Base-by-base conservation (phyloP, 306 rosid genomes). In the Cucurbita pepo region DNA sequence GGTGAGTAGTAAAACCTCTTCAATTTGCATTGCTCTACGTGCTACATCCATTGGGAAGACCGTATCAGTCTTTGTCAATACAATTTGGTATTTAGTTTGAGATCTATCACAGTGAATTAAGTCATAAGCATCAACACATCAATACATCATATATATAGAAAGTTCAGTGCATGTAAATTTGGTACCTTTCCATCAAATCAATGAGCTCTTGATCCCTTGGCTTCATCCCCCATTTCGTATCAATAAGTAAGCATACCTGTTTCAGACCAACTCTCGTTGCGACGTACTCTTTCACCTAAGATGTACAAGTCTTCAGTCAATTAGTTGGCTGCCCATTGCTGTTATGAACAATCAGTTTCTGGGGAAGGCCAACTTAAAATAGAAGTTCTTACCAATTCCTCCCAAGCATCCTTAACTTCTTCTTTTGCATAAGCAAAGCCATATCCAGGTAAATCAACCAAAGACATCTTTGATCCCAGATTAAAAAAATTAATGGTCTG, bases 391-490 rank as follows among this genome's bases (percentile, higher is more conserved):
- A 91, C 99, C 81, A 95, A 94, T 69, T 95, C 95, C 80, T 87
- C 99, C 99, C 99, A 95, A 65, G 96, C 81, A 40, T 95, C 97
- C 79, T 95, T 91, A 76, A 86, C 96, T 80, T 95, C 97, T 69
- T 94, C 99, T 85, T 94, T 95, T 52, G 96, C 99, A 83, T 85
- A 89, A 22, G 99, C 99, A 82, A 95, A 95, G 69, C 99, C 99
- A 81, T 91, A 94, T 76, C 99, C 97, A 10, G 97, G 97, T 85
- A 94, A 91, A 86, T 94, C 99, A 73, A 89, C 97, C 84, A 94
- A 45, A 83, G 81, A 72, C 44, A 88, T 87, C 85, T 89, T 94
- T 72, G 89, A 54, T 74, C 90, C 99, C 76, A 91, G 69, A 13
- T 84, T 74, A 78, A 94, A 91, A 87, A 94, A 94, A 79, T 91